Evolutionary conservation across 306 rosid genomes (phyloP), one percentile per base, ranked within the genome.

Genomic region (Vicia villosa): DNA sequence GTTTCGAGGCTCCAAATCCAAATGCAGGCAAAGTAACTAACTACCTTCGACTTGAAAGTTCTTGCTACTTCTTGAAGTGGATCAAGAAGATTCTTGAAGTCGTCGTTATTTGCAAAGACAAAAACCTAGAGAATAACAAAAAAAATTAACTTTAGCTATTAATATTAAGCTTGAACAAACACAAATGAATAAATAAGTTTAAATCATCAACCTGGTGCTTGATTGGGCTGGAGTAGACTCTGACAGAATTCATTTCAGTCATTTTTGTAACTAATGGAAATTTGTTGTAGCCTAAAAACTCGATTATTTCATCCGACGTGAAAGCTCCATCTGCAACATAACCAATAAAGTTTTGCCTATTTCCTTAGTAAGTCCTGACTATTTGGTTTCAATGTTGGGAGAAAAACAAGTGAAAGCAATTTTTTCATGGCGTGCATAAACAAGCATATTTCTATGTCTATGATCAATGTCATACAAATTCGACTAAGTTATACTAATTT

Each of bases 41-140:
- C n/a, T 79, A 91, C 99, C 96, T 89, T 84, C 13, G 91, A 80
- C 88, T 89, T 88, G 82, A 88, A 91, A 74, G 78, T 77, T 88
- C 86, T 89, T 13, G 96, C 97, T 64, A 91, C 81, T 75, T 89
- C 80, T 72, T 83, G 92, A 74, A 91, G 89, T 36, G 84, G 68
- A 74, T 86, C 87, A 51, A 68, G 82, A 82, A 89, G 87, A 66
- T 83, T 84, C 65, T 84, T 77, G 24, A 83, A 75, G 69, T 83
- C 87, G 36, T 84, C 91, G 20, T 3, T 74, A 6, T 80, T 75
- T 9, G 91, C 82, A 49, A 91, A 94, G 77, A 88, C 76, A 73
- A 86, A 79, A 82, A 89, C 99, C 99, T 91, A 74, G 46, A 75
- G 7, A 49, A 78, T 24, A 59, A 24, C 34, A 30, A 64, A 75